Percentiles rank a stretch among this genome's conserved stretches.
phyloP scores from a whole-genome alignment of 345 rosid species.

The Draba incana region DNA sequence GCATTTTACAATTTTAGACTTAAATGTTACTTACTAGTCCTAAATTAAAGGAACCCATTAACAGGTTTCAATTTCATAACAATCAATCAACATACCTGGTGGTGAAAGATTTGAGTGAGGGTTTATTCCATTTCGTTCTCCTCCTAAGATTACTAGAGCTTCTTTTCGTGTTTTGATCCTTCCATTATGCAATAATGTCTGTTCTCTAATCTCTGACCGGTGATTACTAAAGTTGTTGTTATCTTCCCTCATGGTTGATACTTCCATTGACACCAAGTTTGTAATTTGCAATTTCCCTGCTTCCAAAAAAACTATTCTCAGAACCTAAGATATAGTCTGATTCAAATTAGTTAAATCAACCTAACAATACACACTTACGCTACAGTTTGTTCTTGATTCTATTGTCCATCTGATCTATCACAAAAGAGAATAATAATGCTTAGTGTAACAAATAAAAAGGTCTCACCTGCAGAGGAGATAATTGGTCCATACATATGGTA shows the following conservation, averaged over 20 bases:
- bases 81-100: constrained; percentile 14
- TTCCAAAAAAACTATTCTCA: constrained; percentile 1
- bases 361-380: not conserved
- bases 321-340: not conserved
- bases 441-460: not conserved
- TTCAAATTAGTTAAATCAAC: not conserved
- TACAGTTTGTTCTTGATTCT: not conserved
- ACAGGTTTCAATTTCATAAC: not conserved
- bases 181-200: constrained; percentile 12
- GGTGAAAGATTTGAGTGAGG: constrained; percentile 23
- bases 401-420: not conserved
- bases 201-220: constrained; percentile 9
- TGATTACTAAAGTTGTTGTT: constrained; percentile 6
- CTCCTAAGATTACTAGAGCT: constrained; percentile 1
- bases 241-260: constrained; percentile 22
- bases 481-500: constrained; percentile 49
- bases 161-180: constrained; percentile 1
- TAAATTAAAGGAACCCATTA: not conserved
- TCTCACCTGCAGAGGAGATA: constrained; percentile 36
- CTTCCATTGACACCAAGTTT: constrained; percentile 30
- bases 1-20: not conserved
- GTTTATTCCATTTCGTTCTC: constrained; percentile 16
- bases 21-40: not conserved
- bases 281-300: constrained; percentile 34
- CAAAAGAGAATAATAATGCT: not conserved